Base-by-base conservation (phyloP, 768 basidiomycete genomes). In the Auriscalpium orientale region DNA sequence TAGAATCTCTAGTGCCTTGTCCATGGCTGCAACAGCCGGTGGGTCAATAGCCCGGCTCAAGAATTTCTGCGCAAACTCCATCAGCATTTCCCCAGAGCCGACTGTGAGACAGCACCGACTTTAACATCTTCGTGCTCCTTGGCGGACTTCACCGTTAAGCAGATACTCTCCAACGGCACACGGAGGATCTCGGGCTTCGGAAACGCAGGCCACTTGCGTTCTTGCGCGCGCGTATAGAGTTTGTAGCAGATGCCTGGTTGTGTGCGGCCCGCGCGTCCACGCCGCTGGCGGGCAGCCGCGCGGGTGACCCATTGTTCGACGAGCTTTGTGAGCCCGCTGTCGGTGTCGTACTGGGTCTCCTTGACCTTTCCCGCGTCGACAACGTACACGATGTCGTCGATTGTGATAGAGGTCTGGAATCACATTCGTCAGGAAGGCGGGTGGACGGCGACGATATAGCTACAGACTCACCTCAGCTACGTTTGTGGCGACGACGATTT, bases 191-290 rank as follows among this genome's bases (percentile, higher is more conserved):
- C 95, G 0, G 95, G 95, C 0, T 85, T 73, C 7, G 93, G 84
- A 68, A 87, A 93, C 9, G 76, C 68, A 1, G 70, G 73, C 87
- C 94, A 84, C 44, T 76, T 78, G 44, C 74, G 72, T 69, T 90
- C 88, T 57, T 85, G 84, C 64, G 77, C 79, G 49, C 80, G 76
- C 0, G 90, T 92, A 67, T 88, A 97, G 4, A 97, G 73, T 71
- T 93, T 97, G 72, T 87, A 97, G 70, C 93, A 97, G 54, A 81
- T 68, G 0, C 90, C 91, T 1, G 87, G 82, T 56, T 79, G 83
- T 2, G 89, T 94, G 54, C 95, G 82, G 21, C 95, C 95, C 1
- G 95, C 94, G 65, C 95, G 82, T 57, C 95, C 95, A 58, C 93
- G 74, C 54, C 95, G 76, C 65, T 98, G 95, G 57, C 81, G 76